These are phyloP conservation scores for Albugo candida DNA, from an alignment of 352 stramenopile genomes.

Conservation along the genomic window DNA sequence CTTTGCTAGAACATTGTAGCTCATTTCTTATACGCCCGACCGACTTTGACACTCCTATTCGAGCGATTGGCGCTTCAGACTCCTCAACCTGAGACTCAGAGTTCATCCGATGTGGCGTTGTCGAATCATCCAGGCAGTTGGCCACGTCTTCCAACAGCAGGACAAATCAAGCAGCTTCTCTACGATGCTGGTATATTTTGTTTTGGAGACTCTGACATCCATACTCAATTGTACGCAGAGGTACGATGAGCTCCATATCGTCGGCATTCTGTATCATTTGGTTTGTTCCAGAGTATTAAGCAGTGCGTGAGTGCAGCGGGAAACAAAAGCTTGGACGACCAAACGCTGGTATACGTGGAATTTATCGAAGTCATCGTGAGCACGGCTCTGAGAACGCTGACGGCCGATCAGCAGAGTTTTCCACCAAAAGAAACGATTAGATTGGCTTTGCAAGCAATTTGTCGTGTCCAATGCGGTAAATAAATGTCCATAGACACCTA, in stretches of 20 bases:
- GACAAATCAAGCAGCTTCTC: slow-evolving; percentile 35
- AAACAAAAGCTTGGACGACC: slow-evolving; percentile 2
- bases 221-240: slow-evolving; percentile 32
- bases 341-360: slow-evolving; percentile 49
- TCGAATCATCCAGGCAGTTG: slow-evolving; percentile 14
- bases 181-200: slow-evolving; percentile 69
- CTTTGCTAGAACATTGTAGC: background rate
- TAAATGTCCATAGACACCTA: background rate
- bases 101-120: background rate
- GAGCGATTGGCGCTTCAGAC: background rate
- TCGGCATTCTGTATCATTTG: background rate
- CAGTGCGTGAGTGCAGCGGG: slow-evolving; percentile 38
- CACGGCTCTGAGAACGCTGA: slow-evolving; percentile 34
- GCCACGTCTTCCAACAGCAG: slow-evolving; percentile 23
- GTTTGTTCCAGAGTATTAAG: slow-evolving; percentile 16
- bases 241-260: slow-evolving; percentile 8
- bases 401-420: slow-evolving; percentile 27
- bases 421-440: slow-evolving; percentile 46
- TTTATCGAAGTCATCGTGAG: slow-evolving; percentile 47
- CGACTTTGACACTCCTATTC: background rate
- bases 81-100: background rate
- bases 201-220: slow-evolving; percentile 24
- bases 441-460: background rate
- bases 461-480: background rate
- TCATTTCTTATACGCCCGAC: background rate